Conservation (phyloP, 2,329 filamentous ascomycete species). For the Stagonosporopsis cucurbitacearum region DNA sequence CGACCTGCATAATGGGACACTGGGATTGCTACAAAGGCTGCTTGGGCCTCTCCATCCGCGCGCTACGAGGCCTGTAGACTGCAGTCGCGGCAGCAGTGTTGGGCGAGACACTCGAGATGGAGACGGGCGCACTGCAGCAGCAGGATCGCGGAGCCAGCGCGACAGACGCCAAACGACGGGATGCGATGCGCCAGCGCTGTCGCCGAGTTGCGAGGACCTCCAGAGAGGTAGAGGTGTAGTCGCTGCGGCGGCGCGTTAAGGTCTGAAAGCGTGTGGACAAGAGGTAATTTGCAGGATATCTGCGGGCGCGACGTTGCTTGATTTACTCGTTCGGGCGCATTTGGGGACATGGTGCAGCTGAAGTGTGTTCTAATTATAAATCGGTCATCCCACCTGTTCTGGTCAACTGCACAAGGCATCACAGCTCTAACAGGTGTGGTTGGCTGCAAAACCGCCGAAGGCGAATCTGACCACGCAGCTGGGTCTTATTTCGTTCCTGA, state of each 20-base stretch:
- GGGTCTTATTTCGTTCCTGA: background rate
- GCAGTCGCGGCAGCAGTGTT: slow-evolving; percentile 23
- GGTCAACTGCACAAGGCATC: slow-evolving; percentile 9
- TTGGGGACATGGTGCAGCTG: slow-evolving; percentile 18
- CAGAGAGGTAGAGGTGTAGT: slow-evolving; percentile 5
- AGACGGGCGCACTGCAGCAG: slow-evolving; percentile 15
- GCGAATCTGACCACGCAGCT: slow-evolving; percentile 2
- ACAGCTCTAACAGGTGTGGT: slow-evolving; percentile 4
- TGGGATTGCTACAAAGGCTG: slow-evolving; percentile 32
- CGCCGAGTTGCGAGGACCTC: slow-evolving; percentile 15
- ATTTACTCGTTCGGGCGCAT: slow-evolving; percentile 18
- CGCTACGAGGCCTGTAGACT: slow-evolving; percentile 31
- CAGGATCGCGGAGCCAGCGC: slow-evolving; percentile 27
- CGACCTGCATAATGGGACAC: slow-evolving; percentile 50
- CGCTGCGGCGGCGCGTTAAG: slow-evolving; percentile 5
- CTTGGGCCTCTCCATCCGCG: slow-evolving; percentile 39
- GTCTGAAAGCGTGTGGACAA: slow-evolving; percentile 6
- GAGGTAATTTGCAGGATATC: slow-evolving; percentile 14
- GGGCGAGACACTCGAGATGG: slow-evolving; percentile 18
- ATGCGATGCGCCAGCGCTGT: slow-evolving; percentile 39
- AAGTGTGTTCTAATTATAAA: slow-evolving; percentile 18
- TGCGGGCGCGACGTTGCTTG: slow-evolving; percentile 15
- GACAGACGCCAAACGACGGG: slow-evolving; percentile 31
- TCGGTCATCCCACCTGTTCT: slow-evolving; percentile 10
- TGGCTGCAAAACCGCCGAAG: slow-evolving; percentile 6